A percentile compares a stretch with the other conserved stretches of the same genome.
Conservation (phyloP, 192 early-diverging fungal species). For the Coemansia erecta region DNA sequence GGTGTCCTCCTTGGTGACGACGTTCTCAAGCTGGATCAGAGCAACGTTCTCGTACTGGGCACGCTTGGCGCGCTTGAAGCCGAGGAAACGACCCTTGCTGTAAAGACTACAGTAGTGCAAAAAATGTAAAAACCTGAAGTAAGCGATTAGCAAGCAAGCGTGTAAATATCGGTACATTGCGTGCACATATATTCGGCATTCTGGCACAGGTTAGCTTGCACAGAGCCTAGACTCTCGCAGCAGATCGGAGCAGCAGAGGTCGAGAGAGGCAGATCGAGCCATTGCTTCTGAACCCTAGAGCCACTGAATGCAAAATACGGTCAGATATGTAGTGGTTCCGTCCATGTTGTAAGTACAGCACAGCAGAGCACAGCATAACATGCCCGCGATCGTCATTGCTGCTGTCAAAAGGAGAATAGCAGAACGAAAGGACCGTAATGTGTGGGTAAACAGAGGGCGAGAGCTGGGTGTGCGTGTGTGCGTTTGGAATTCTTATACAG, state of each 20-base stretch:
- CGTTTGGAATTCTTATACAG: no score
- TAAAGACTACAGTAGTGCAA: slow-evolving; percentile 74
- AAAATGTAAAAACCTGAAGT: slow-evolving; percentile 6
- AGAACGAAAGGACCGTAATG: no score
- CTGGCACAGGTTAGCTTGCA: not conserved
- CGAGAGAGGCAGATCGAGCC: not conserved
- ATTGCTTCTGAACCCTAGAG: not conserved
- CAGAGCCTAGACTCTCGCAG: no score
- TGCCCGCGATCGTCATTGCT: no score
- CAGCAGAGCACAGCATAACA: not conserved
- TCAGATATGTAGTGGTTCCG: no score
- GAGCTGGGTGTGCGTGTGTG: no score
- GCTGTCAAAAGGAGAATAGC: no score
- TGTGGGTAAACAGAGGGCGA: no score
- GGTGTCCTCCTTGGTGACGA: slow-evolving; percentile 84
- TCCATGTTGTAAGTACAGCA: not conserved
- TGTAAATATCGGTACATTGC: not conserved
- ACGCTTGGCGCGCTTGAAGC: slow-evolving; percentile 90
- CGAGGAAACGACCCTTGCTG: slow-evolving; percentile 95
- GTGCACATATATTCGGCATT: not conserved
- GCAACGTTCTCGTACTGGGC: slow-evolving; percentile 88
- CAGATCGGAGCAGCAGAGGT: no score
- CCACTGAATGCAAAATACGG: no score
- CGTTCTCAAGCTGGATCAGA: slow-evolving; percentile 92
- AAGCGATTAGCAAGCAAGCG: not conserved